phyloP scores from a whole-genome alignment of 2,329 filamentous ascomycete species.

The Penicillium sp. region DNA sequence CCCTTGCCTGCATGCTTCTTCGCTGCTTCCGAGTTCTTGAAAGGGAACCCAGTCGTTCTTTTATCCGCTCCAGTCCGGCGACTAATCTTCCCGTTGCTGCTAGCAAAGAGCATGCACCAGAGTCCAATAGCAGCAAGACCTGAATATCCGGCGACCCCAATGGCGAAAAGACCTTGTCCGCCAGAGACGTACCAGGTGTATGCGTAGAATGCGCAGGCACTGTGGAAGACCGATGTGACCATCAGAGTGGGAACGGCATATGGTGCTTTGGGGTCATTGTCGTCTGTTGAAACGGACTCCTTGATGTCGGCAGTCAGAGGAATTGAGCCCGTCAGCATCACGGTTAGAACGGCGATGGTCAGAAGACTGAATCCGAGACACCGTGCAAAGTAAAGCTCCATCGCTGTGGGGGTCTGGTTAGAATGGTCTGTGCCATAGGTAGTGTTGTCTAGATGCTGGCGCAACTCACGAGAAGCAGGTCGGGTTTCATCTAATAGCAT shows the following conservation, averaged over 20 bases:
- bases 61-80: constrained; percentile 68
- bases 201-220: constrained; percentile 62
- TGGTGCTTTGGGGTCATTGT: constrained; percentile 55
- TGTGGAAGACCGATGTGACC: constrained; percentile 68
- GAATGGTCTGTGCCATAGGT: not conserved
- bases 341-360: constrained; percentile 61
- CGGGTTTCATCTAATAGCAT: constrained; percentile 60
- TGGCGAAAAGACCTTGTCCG: constrained; percentile 58
- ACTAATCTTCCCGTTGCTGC: constrained; percentile 58
- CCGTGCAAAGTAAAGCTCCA: constrained; percentile 74
- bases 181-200: constrained; percentile 66
- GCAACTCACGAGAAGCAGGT: constrained; percentile 52
- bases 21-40: constrained; percentile 60
- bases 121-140: constrained; percentile 62
- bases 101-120: constrained; percentile 65
- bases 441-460: not conserved
- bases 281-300: constrained; percentile 44
- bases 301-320: constrained; percentile 59
- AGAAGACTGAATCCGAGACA: constrained; percentile 69
- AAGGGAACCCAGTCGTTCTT: constrained; percentile 66
- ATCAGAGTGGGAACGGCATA: constrained; percentile 67
- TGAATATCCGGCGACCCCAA: constrained; percentile 61
- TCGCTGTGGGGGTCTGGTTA: constrained; percentile 40
- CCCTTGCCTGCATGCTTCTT: constrained; percentile 47
- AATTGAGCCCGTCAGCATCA: constrained; percentile 70